These are phyloP conservation scores for Mycena rosella DNA, from an alignment of 768 basidiomycete genomes.

Conservation along the genomic window DNA sequence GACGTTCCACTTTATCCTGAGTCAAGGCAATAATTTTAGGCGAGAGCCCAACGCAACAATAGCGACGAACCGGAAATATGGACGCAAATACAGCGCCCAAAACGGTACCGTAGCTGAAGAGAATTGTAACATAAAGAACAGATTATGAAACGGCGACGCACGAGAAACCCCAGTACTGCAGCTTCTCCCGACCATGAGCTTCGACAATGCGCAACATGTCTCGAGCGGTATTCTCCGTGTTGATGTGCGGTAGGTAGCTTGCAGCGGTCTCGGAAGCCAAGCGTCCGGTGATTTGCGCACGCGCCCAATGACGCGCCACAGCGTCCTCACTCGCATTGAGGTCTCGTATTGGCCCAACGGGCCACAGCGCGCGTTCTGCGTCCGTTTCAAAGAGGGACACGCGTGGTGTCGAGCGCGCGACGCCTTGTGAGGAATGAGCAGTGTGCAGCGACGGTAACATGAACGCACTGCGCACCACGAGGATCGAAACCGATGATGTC, in stretches of 20 bases:
- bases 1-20: neutral
- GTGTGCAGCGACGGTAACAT: conserved; percentile 26
- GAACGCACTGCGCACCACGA: conserved; percentile 21
- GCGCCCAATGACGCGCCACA: conserved; percentile 23
- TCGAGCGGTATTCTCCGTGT: conserved; percentile 52
- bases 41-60: too few species aligned
- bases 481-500: conserved; percentile 33
- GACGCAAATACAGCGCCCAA: neutral
- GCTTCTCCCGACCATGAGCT: conserved; percentile 46
- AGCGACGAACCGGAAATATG: neutral
- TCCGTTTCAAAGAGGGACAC: conserved; percentile 51
- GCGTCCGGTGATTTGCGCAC: conserved; percentile 42
- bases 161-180: conserved; percentile 43
- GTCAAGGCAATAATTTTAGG: too few species aligned
- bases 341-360: neutral
- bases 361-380: conserved; percentile 43
- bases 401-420: conserved; percentile 50
- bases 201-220: conserved; percentile 44
- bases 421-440: conserved; percentile 40
- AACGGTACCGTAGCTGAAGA: neutral
- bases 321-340: conserved; percentile 15
- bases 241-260: conserved; percentile 44
- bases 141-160: conserved; percentile 17
- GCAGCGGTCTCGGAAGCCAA: conserved; percentile 50
- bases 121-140: neutral